Evolutionary conservation across 2,329 filamentous ascomycete genomes (phyloP), one percentile per base, ranked within the genome.

Genomic region (Alternaria angustiovoidea): DNA sequence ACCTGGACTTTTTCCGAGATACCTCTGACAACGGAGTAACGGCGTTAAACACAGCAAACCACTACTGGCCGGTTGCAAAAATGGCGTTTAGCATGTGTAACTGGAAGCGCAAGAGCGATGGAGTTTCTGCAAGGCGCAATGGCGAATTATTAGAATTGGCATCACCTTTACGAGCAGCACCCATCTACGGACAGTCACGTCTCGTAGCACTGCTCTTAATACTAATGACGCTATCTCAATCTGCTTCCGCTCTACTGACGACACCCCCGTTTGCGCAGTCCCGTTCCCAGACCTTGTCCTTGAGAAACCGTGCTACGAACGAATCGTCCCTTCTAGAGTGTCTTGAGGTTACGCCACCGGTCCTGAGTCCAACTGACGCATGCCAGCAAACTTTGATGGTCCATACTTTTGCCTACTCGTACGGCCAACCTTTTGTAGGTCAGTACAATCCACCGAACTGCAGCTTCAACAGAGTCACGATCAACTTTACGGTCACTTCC

Each of bases 401-500:
- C 3, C 84, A 93, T 77, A 84, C 85, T 0, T 94, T 94, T 81
- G 90, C 82, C 11, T 86, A 81, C 63, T 93, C 90, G 64, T 94
- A 93, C 74, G 89, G 88, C n/a, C 75, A 83, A 34, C 91, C 91
- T 1, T 94, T 88, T 73, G 83, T 93, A 67, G 89, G 90, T 46
- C 76, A 82, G 16, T 93, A 92, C 72, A 81, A 78, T 1, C 91
- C 91, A 12, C 90, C 91, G 1, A 70, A 78, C 26, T 93, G 89
- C 76, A 78, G 84, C 16, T 95, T 94, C 80, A 90, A 93, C 72
- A 85, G 88, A 34, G 89, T 94, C 16, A 85, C 87, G 24, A 87
- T 95, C 76, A 93, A 93, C 71, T 86, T 95, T 66, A 94, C 90
- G 0, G 89, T 91, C 14, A 87, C 86, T 1, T 91, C 89, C 9